Evolutionary conservation across 2,329 filamentous ascomycete species (phyloP).

Genomic region (Colletotrichum viniferum): DNA sequence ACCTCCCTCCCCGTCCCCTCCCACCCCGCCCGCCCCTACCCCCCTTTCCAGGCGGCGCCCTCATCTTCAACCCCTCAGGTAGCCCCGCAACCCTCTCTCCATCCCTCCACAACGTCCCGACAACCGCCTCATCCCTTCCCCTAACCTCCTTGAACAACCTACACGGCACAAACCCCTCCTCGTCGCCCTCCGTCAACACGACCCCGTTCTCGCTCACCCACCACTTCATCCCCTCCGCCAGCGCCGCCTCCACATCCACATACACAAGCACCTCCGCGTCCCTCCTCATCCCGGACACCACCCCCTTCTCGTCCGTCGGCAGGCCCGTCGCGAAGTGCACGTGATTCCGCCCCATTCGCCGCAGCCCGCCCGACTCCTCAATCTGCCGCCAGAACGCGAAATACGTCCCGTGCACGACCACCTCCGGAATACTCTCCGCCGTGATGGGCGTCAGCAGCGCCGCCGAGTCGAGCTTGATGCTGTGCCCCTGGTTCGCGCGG

Average conservation of each 20-base stretch:
- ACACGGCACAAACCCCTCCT: conserved; percentile 65
- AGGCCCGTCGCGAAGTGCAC: conserved; percentile 87
- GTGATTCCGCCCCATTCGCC: conserved; percentile 82
- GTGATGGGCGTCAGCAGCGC: conserved; percentile 73
- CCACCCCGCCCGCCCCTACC: conserved; percentile 40
- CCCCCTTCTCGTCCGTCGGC: conserved; percentile 51
- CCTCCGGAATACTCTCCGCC: conserved; percentile 63
- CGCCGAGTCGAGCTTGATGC: conserved; percentile 75
- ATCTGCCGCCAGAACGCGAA: conserved; percentile 81
- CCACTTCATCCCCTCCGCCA: conserved; percentile 68
- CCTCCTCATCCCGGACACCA: conserved; percentile 80
- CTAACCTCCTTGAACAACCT: conserved; percentile 76
- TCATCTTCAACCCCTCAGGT: conserved; percentile 60
- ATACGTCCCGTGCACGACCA: conserved; percentile 88
- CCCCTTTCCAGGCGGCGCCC: conserved; percentile 54
- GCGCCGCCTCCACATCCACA: conserved; percentile 71
- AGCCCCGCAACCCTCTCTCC: conserved; percentile 71
- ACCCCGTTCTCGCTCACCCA: conserved; percentile 83
- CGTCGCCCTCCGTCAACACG: conserved; percentile 66
- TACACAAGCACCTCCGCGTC: conserved; percentile 81
- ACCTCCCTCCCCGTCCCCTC: conserved; percentile 26
- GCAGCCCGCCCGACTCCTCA: conserved; percentile 75
- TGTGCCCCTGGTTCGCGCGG: conserved; percentile 95
- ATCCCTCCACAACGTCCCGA: conserved; percentile 72
- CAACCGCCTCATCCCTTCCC: conserved; percentile 51